Base-by-base conservation (phyloP, 2,329 filamentous ascomycete species). In the Exophiala sp. region DNA sequence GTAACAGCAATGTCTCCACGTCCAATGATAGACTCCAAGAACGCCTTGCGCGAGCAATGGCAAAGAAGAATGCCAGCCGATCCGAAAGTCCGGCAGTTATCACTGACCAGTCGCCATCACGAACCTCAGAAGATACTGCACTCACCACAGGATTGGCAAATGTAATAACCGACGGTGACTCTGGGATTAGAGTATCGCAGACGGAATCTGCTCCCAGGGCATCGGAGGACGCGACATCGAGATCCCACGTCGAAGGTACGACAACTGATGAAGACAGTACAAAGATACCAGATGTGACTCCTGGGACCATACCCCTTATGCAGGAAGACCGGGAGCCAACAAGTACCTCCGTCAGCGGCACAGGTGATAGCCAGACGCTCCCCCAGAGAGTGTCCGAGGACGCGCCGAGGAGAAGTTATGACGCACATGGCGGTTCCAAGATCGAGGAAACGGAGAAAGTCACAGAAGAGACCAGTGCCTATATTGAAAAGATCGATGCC, bases 401-500 rank as follows among this genome's bases (percentile, higher is more conserved):
- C 39, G 60, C 59, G 50, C 42, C 52, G 18, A 37, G 34, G 18
- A 37, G 19, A 37, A 19, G 34, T 19, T 19, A 63, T 64, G 45
- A 65, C n/a, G 24, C 18, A 10, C 14, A 32, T 13, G 8, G 41
- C 43, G 21, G 27, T 34, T 19, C 21, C 11, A n/a, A n/a, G 19
- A 11, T 39, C 18, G 57, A 53, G 29, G 50, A 54, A 23, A 32
- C 34, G 8, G 24, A 32, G 35, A 50, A 54, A 44, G 18, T 56
- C 30, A 50, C 53, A 45, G 87, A 93, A 60, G 93, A 97, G 65
- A 77, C 89, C 34, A 82, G 93, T 61, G 78, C 78, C 42, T 88
- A 95, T 56, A 78, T 91, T 5, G 93, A 98, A 68, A 82, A 86
- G 29, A 93, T 96, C 48, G 93, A 98, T 71, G 86, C 90, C 2